These are phyloP conservation scores for Fusarium pseudograminearum DNA, from an alignment of 2,329 filamentous ascomycete species.

Conservation along the genomic window DNA sequence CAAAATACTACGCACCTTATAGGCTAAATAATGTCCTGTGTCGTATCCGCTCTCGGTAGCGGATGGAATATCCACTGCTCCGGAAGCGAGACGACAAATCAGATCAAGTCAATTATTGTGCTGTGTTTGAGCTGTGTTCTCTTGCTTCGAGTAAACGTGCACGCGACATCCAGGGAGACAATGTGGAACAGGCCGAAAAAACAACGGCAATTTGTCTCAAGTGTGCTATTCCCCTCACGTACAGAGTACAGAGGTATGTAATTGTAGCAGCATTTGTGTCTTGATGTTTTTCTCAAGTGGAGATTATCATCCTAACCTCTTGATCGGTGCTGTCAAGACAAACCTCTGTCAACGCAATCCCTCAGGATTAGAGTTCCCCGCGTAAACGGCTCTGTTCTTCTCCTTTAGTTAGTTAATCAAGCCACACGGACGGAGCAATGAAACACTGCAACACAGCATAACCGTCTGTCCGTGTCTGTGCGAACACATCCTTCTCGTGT, in stretches of 20 bases:
- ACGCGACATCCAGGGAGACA: constrained; percentile 24
- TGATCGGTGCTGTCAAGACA: background rate
- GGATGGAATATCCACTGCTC: constrained; percentile 27
- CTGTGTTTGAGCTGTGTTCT: background rate
- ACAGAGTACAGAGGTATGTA: background rate
- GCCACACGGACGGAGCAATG: constrained; percentile 9
- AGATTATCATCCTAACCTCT: constrained; percentile 11
- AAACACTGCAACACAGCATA: constrained; percentile 10
- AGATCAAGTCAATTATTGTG: background rate
- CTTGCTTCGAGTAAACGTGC: background rate
- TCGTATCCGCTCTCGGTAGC: constrained; percentile 36
- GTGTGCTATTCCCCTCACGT: constrained; percentile 9
- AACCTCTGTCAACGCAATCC: background rate
- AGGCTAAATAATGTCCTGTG: constrained; percentile 26
- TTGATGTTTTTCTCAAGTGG: constrained; percentile 17
- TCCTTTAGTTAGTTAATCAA: background rate
- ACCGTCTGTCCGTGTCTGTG: constrained; percentile 28
- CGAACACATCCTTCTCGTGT: constrained; percentile 18
- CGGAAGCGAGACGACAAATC: constrained; percentile 30
- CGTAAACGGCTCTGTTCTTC: constrained; percentile 18
- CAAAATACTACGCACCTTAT: constrained; percentile 2
- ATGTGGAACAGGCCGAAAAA: constrained; percentile 7
- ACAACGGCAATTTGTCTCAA: background rate
- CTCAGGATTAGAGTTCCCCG: constrained; percentile 8
- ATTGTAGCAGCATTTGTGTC: constrained; percentile 5